Conservation (phyloP, 345 rosid genomes). For the Nephelium lappaceum region DNA sequence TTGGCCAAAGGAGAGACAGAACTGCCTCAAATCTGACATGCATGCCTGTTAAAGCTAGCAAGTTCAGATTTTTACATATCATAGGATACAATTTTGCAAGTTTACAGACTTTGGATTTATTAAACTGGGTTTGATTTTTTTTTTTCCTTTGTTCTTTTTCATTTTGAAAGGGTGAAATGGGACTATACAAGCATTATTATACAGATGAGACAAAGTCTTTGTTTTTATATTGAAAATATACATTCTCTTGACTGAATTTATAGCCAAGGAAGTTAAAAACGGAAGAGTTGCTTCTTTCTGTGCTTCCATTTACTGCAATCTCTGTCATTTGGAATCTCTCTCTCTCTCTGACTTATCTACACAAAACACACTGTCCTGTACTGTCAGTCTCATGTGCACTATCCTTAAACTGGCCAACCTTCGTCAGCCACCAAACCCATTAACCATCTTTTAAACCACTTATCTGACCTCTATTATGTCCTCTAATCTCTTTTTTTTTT, state of each 20-base stretch:
- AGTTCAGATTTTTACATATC: background rate
- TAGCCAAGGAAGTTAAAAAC: background rate
- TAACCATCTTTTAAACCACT: constrained; percentile 21
- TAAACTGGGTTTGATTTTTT: background rate
- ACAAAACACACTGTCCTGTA: constrained; percentile 22
- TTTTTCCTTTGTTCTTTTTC: background rate
- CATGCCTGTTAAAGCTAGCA: background rate
- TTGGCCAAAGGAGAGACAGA: background rate
- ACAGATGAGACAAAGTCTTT: background rate
- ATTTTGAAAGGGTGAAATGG: background rate
- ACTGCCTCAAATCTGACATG: background rate
- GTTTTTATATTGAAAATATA: background rate
- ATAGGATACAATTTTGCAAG: background rate
- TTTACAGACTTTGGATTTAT: background rate
- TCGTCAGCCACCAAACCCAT: constrained; percentile 30
- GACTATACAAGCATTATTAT: background rate
- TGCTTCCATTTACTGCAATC: background rate
- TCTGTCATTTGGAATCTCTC: constrained; percentile 13
- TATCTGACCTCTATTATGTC: constrained; percentile 15
- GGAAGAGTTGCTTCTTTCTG: constrained; percentile 7
- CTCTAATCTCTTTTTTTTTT: constrained; percentile 15
- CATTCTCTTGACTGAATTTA: background rate
- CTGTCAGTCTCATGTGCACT: constrained; percentile 45
- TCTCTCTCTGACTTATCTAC: constrained; percentile 40
- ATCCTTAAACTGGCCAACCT: constrained; percentile 30